phyloP scores from a whole-genome alignment of 179 eudicot genomes.

The Kewa caespitosa region DNA sequence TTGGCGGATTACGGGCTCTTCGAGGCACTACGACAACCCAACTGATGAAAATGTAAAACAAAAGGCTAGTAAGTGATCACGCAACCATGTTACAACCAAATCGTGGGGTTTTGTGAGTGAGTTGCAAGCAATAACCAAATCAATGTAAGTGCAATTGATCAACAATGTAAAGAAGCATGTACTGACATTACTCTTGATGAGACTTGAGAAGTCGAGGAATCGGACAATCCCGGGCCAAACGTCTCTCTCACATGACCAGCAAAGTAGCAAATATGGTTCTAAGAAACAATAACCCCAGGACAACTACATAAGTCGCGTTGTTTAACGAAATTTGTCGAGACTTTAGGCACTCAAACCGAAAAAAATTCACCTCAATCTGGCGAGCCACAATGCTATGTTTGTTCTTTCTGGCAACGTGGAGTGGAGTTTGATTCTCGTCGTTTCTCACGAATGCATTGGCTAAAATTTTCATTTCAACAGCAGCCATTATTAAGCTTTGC shows the following conservation, averaged over 20 bases:
- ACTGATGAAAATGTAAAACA: constrained; percentile 37
- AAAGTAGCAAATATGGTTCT: constrained; percentile 79
- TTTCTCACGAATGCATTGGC: constrained; percentile 78
- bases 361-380: constrained; percentile 63
- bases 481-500: not conserved
- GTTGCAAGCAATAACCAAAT: not conserved
- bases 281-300: constrained; percentile 17
- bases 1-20: constrained; percentile 51
- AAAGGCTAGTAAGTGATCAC: not conserved
- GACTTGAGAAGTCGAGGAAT: constrained; percentile 50
- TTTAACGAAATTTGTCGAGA: no score
- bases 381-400: constrained; percentile 62
- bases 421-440: constrained; percentile 68
- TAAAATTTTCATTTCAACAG: constrained; percentile 27
- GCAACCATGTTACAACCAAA: not conserved
- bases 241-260: constrained; percentile 77
- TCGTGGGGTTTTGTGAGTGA: no score
- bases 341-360: not conserved
- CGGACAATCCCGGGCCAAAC: constrained; percentile 41
- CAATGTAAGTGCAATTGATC: not conserved
- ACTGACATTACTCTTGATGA: constrained; percentile 71
- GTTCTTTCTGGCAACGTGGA: constrained; percentile 79
- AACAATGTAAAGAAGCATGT: constrained; percentile 14
- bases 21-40: constrained; percentile 77
- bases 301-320: no score